Conservation (phyloP, 495 filamentous ascomycete species). For the Oidiodendron maius region DNA sequence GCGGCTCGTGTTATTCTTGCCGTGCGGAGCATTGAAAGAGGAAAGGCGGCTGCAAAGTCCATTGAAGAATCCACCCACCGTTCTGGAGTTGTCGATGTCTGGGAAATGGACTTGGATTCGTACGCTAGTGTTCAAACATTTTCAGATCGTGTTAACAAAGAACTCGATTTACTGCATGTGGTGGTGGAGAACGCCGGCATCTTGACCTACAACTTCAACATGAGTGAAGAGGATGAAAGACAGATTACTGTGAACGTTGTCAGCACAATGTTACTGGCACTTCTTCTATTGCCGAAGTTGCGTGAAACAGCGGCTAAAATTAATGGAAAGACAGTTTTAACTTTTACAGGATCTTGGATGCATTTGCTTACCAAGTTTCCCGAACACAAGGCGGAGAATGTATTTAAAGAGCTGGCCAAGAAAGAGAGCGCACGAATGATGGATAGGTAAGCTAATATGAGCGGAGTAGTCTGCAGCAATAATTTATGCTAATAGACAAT, state of each 20-base stretch:
- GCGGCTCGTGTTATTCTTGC: conserved; percentile 33
- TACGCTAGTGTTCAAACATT: conserved; percentile 33
- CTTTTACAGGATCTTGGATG: conserved; percentile 25
- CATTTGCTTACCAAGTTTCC: conserved; percentile 29
- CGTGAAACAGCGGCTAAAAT: conserved; percentile 16
- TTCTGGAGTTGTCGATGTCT: conserved; percentile 20
- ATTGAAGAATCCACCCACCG: not conserved
- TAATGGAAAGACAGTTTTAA: conserved; percentile 15
- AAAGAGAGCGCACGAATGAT: conserved; percentile 22
- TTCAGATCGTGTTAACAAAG: conserved; percentile 19
- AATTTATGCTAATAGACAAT: too few relatives aligned
- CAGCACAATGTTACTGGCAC: conserved; percentile 36
- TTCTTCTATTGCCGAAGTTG: conserved; percentile 27
- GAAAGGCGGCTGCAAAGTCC: conserved; percentile 16
- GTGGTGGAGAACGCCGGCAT: conserved; percentile 34
- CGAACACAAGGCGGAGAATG: conserved; percentile 23
- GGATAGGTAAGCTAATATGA: conserved; percentile 22
- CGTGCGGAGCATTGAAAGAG: conserved; percentile 25
- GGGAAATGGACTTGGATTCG: conserved; percentile 30
- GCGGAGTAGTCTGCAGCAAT: too few relatives aligned
- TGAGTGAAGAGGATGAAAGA: conserved; percentile 18
- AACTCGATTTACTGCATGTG: conserved; percentile 29
- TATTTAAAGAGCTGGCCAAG: conserved; percentile 24
- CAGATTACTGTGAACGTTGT: conserved; percentile 38
- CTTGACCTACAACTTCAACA: not conserved